phyloP scores from a whole-genome alignment of 495 filamentous ascomycete species.

The Paragyromitra xinjiangensis region DNA sequence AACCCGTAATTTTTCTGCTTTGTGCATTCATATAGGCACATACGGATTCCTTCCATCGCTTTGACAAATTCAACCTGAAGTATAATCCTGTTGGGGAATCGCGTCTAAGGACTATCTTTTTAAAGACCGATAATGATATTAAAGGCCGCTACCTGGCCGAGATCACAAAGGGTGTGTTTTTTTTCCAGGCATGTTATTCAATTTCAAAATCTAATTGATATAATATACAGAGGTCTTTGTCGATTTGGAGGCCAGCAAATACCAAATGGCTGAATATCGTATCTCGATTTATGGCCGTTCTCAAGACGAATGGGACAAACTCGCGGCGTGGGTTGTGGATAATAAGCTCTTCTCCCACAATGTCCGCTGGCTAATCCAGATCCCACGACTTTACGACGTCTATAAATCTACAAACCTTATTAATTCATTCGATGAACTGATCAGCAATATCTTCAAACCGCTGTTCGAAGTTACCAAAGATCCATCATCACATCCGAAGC shows the following conservation, averaged over 20 bases:
- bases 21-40: conserved; percentile 71
- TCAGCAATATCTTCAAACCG: conserved; percentile 91
- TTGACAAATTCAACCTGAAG: conserved; percentile 99
- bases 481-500: conserved; percentile 84
- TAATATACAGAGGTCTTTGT: conserved; percentile 79
- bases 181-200: neutral
- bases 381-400: conserved; percentile 92
- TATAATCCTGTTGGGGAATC: conserved; percentile 98
- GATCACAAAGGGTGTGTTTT: conserved; percentile 73
- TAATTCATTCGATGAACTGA: conserved; percentile 86
- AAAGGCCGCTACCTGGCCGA: conserved; percentile 94
- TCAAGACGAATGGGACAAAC: conserved; percentile 95
- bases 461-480: conserved; percentile 94
- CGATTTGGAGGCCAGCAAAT: conserved; percentile 98
- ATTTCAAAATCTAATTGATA: conserved; percentile 12
- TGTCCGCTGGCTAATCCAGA: conserved; percentile 95
- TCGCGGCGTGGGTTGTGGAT: conserved; percentile 98
- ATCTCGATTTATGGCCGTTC: conserved; percentile 95
- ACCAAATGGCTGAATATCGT: conserved; percentile 99
- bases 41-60: conserved; percentile 97
- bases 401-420: conserved; percentile 89
- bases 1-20: conserved; percentile 25
- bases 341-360: conserved; percentile 98
- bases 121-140: conserved; percentile 98
- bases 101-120: conserved; percentile 89